Percentiles rank a stretch among this genome's conserved stretches.
These are phyloP conservation scores for Blastocrithidia nonstop DNA, from an alignment of 208 protist genomes.

Conservation along the genomic window DNA sequence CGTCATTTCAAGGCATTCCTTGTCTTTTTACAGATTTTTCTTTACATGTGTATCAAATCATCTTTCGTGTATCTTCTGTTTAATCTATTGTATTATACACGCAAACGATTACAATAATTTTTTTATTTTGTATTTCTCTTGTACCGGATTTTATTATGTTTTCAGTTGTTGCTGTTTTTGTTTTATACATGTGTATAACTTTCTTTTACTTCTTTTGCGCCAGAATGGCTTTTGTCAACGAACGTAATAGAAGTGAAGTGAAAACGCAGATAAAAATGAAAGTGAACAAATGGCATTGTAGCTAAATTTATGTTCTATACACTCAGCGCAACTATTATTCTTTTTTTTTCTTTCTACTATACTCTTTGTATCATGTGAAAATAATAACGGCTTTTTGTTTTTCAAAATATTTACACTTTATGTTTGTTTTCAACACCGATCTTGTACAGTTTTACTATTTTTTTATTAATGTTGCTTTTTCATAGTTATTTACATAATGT, in stretches of 20 bases:
- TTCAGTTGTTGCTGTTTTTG: not conserved
- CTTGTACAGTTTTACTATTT: not conserved
- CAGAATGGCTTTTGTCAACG: not conserved
- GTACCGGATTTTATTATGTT: conserved; percentile 6
- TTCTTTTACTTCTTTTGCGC: conserved; percentile 1
- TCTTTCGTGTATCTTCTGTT: no score
- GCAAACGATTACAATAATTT: conserved; percentile 5
- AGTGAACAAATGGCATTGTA: not conserved
- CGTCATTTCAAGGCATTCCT: conserved; percentile 1
- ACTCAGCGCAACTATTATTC: not conserved
- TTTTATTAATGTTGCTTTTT: conserved; percentile 2
- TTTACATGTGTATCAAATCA: not conserved
- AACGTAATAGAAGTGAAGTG: not conserved
- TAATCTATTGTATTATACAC: not conserved
- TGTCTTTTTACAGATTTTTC: conserved; percentile 1
- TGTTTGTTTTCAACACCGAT: not conserved
- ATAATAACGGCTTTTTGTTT: not conserved
- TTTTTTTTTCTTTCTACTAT: conserved; percentile 1
- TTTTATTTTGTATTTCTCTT: conserved; percentile 6
- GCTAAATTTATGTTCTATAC: not conserved
- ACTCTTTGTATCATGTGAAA: not conserved
- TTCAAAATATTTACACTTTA: not conserved
- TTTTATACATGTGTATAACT: not conserved
- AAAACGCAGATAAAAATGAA: not conserved
- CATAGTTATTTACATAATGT: conserved; percentile 4